Percentiles rank a stretch among this genome's conserved stretches.
Conservation (phyloP, 2,329 filamentous ascomycete species). For the Neonectria magnoliae region DNA sequence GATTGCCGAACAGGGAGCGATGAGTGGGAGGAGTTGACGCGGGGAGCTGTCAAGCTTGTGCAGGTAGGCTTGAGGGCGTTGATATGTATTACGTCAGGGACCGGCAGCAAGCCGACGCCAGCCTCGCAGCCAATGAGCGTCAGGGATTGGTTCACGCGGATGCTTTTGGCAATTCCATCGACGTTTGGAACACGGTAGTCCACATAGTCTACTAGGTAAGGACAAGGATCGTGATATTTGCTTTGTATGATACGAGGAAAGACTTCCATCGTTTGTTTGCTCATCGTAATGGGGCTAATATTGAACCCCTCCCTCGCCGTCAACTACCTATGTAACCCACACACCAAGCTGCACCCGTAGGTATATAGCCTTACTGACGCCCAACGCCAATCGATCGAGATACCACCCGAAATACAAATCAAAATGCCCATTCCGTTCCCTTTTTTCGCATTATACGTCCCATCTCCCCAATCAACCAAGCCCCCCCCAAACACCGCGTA, state of each 20-base stretch:
- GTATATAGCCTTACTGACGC: constrained; percentile 32
- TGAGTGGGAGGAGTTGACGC: background rate
- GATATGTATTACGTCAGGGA: constrained; percentile 20
- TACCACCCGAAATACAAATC: constrained; percentile 26
- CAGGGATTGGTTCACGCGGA: constrained; percentile 16
- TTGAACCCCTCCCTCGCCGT: background rate
- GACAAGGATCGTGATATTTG: background rate
- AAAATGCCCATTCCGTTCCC: constrained; percentile 27
- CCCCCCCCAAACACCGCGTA: constrained; percentile 81
- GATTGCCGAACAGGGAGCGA: background rate
- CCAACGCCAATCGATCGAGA: constrained; percentile 17
- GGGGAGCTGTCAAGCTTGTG: constrained; percentile 9
- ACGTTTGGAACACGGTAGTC: background rate
- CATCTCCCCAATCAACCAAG: constrained; percentile 52
- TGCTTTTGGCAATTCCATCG: background rate
- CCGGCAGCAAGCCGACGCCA: constrained; percentile 32
- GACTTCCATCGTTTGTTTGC: background rate
- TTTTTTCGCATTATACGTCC: constrained; percentile 19
- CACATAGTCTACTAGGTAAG: too few species aligned
- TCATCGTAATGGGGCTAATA: background rate
- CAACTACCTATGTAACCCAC: background rate
- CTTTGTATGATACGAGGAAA: constrained; percentile 10
- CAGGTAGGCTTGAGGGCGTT: background rate
- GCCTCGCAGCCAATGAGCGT: constrained; percentile 33
- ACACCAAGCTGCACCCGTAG: constrained; percentile 25